Evolutionary conservation across 208 protist genomes (phyloP).

Genomic region (Herpetomonas tarakana): DNA sequence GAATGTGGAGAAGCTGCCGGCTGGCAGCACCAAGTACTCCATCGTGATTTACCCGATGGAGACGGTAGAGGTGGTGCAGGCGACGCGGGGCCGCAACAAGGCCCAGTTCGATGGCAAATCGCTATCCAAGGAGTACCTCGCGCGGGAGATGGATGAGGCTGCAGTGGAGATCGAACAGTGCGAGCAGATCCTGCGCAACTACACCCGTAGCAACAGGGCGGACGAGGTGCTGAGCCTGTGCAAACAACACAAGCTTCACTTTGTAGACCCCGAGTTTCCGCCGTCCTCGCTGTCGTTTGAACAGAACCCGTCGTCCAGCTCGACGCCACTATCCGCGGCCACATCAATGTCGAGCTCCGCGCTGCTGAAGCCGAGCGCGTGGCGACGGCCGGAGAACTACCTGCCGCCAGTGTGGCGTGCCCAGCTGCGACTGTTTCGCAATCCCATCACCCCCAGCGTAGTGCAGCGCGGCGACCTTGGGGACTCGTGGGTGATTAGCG

Average conservation of each 20-base stretch:
- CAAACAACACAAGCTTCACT: slow-evolving; percentile 16
- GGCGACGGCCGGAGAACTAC: slow-evolving; percentile 37
- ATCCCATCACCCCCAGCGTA: slow-evolving; percentile 25
- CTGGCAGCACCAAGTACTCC: slow-evolving; percentile 7
- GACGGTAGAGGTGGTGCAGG: slow-evolving; percentile 49
- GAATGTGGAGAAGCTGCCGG: slow-evolving; percentile 1
- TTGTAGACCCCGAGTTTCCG: slow-evolving; percentile 45
- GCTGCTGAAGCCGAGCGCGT: slow-evolving; percentile 23
- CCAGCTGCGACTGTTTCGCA: slow-evolving; percentile 35
- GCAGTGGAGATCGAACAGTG: slow-evolving; percentile 1
- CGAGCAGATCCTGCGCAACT: slow-evolving; percentile 1
- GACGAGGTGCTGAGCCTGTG: slow-evolving; percentile 31
- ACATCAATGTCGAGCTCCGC: background rate
- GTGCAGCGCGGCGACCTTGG: slow-evolving; percentile 52
- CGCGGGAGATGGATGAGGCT: slow-evolving; percentile 10
- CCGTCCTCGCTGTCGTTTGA: slow-evolving; percentile 19
- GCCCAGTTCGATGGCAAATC: slow-evolving; percentile 30
- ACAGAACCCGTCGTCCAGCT: background rate
- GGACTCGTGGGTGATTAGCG: slow-evolving; percentile 67
- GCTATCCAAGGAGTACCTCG: slow-evolving; percentile 41
- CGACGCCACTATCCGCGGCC: background rate
- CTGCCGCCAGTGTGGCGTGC: slow-evolving; percentile 19
- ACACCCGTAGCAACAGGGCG: slow-evolving; percentile 1
- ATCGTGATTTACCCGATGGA: slow-evolving; percentile 57
- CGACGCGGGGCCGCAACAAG: slow-evolving; percentile 10